Conservation (phyloP, 371 early-diverging fungal species). For the Mycotypha africana region DNA sequence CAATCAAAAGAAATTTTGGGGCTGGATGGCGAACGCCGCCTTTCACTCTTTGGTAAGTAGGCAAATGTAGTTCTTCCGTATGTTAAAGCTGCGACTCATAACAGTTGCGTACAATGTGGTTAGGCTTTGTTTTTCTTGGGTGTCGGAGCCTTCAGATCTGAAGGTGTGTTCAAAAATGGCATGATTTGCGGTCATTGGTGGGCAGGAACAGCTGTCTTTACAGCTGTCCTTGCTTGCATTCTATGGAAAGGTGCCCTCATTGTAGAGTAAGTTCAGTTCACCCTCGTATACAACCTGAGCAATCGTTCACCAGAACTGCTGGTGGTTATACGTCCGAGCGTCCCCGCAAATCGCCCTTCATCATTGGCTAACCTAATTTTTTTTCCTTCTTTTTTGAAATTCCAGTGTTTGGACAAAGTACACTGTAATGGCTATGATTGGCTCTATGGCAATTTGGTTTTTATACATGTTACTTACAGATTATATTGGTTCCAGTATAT, state of each 20-base stretch:
- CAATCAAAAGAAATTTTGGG: slow-evolving; percentile 86
- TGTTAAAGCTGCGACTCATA: too few relatives aligned
- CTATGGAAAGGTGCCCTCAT: slow-evolving; percentile 80
- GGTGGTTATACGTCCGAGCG: slow-evolving; percentile 1
- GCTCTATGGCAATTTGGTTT: slow-evolving; percentile 85
- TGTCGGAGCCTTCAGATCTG: slow-evolving; percentile 54
- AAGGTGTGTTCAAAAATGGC: slow-evolving; percentile 59
- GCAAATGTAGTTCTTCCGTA: too few relatives aligned
- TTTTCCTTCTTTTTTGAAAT: slow-evolving; percentile 1
- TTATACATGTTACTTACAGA: slow-evolving; percentile 80
- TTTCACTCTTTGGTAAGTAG: slow-evolving; percentile 68
- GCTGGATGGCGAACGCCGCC: slow-evolving; percentile 85
- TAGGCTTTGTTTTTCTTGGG: slow-evolving; percentile 61
- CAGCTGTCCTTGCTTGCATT: slow-evolving; percentile 75
- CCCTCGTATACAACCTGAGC: too few relatives aligned
- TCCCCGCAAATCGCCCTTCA: slow-evolving; percentile 7
- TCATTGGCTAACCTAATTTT: slow-evolving; percentile 3
- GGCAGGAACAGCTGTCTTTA: slow-evolving; percentile 73
- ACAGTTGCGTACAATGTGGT: too few relatives aligned
- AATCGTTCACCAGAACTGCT: too few relatives aligned
- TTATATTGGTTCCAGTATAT: slow-evolving; percentile 73
- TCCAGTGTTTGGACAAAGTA: slow-evolving; percentile 78
- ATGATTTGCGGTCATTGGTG: slow-evolving; percentile 71
- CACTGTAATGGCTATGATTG: slow-evolving; percentile 73
- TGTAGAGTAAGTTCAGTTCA: slow-evolving; percentile 55